phyloP scores from a whole-genome alignment of 495 filamentous ascomycete genomes.

The Tuber magnatum region DNA sequence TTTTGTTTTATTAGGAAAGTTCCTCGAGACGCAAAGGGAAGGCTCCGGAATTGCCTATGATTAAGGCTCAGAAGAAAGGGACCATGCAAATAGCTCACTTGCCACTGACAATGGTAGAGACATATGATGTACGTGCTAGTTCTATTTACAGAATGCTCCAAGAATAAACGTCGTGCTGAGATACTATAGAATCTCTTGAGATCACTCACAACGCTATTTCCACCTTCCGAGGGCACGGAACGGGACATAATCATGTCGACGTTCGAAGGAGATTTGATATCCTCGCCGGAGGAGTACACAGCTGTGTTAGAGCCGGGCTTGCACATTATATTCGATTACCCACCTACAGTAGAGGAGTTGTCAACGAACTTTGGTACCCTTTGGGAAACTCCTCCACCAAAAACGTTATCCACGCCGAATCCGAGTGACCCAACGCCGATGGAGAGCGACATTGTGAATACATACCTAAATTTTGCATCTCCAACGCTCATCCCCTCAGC shows the following conservation, averaged over 20 bases:
- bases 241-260: constrained; percentile 18
- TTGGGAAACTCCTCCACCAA: neutral
- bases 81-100: constrained; percentile 14
- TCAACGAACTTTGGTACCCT: constrained; percentile 2
- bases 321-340: constrained; percentile 27
- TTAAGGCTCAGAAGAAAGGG: constrained; percentile 30
- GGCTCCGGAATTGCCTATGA: neutral
- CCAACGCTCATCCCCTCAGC: neutral
- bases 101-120: constrained; percentile 17
- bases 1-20: neutral
- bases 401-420: neutral
- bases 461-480: constrained; percentile 11
- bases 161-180: constrained; percentile 6
- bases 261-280: constrained; percentile 22
- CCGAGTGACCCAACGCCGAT: neutral
- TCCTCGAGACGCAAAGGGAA: neutral
- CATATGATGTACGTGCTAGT: constrained; percentile 17
- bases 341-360: constrained; percentile 21
- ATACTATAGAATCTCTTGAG: constrained; percentile 9
- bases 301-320: constrained; percentile 18
- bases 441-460: neutral
- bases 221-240: neutral
- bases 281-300: constrained; percentile 18
- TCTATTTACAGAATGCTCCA: neutral
- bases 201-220: constrained; percentile 8